Percentiles rank a stretch among this genome's conserved stretches.
These are phyloP conservation scores for Amorphotheca resinae DNA, from an alignment of 495 filamentous ascomycete genomes.

Conservation along the genomic window DNA sequence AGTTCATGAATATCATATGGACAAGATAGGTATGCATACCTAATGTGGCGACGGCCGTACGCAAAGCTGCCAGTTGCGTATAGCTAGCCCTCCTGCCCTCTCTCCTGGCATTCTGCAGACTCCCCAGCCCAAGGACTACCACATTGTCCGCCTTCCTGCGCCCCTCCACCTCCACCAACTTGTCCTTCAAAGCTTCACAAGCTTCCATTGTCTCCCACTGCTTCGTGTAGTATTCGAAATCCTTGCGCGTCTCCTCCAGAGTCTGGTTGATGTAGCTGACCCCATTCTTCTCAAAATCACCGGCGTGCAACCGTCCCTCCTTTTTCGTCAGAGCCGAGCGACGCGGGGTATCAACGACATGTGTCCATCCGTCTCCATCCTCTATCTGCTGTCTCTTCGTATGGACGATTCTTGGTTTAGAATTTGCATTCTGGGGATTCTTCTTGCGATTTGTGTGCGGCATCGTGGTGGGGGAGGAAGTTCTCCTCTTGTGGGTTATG, in stretches of 20 bases:
- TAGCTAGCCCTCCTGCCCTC: constrained; percentile 19
- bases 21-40: constrained; percentile 15
- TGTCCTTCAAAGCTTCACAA: background rate
- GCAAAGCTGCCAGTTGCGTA: constrained; percentile 51
- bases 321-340: background rate
- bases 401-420: constrained; percentile 5
- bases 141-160: constrained; percentile 10
- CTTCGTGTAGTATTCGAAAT: constrained; percentile 21
- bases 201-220: constrained; percentile 9
- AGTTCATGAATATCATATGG: background rate
- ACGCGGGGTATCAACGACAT: constrained; percentile 27
- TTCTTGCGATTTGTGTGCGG: constrained; percentile 36
- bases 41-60: constrained; percentile 34
- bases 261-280: constrained; percentile 21
- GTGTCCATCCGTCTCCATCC: constrained; percentile 43
- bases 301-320: background rate
- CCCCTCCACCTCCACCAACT: constrained; percentile 1
- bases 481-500: background rate
- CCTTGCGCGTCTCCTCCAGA: constrained; percentile 25
- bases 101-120: constrained; percentile 19
- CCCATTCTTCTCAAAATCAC: constrained; percentile 13
- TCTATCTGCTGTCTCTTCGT: constrained; percentile 36
- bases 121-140: constrained; percentile 44
- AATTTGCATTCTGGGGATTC: background rate
- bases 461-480: too few species aligned